Percentiles rank a stretch among this genome's conserved stretches.
These are phyloP conservation scores for Diutina siamensis DNA, from an alignment of 1,139 yeast genomes.

Conservation along the genomic window DNA sequence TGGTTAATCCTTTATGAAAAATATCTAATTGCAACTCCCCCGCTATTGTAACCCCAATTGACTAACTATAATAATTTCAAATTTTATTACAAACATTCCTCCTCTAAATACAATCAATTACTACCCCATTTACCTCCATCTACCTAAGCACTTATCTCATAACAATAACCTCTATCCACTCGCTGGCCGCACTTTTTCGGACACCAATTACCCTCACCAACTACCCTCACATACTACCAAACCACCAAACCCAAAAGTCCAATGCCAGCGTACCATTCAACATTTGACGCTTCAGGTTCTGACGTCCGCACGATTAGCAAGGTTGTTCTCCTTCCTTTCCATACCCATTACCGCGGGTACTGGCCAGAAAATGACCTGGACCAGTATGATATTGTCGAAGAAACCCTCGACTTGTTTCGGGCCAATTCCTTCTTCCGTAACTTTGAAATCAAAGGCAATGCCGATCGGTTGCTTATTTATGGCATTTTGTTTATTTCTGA, in stretches of 20 bases:
- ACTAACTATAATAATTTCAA: too few species aligned
- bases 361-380: slow-evolving; percentile 32
- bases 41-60: too few species aligned
- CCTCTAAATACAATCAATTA: too few species aligned
- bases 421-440: slow-evolving; percentile 95
- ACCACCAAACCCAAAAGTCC: background rate
- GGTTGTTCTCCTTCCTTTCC: slow-evolving; percentile 70
- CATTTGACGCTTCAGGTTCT: slow-evolving; percentile 59
- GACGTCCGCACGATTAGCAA: slow-evolving; percentile 44
- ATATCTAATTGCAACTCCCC: too few species aligned
- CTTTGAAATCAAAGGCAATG: slow-evolving; percentile 92
- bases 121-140: too few species aligned
- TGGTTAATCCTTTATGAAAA: too few species aligned
- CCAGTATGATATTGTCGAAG: slow-evolving; percentile 79
- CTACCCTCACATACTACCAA: background rate
- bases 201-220: background rate
- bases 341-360: slow-evolving; percentile 67
- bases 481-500: slow-evolving; percentile 89
- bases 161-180: too few species aligned
- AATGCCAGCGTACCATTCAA: slow-evolving; percentile 83
- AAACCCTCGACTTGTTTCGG: slow-evolving; percentile 78
- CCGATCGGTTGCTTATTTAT: slow-evolving; percentile 88
- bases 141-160: too few species aligned
- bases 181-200: background rate
- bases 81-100: too few species aligned